These are phyloP conservation scores for Podaxis sp. DNA, from an alignment of 768 basidiomycete genomes.

Conservation along the genomic window DNA sequence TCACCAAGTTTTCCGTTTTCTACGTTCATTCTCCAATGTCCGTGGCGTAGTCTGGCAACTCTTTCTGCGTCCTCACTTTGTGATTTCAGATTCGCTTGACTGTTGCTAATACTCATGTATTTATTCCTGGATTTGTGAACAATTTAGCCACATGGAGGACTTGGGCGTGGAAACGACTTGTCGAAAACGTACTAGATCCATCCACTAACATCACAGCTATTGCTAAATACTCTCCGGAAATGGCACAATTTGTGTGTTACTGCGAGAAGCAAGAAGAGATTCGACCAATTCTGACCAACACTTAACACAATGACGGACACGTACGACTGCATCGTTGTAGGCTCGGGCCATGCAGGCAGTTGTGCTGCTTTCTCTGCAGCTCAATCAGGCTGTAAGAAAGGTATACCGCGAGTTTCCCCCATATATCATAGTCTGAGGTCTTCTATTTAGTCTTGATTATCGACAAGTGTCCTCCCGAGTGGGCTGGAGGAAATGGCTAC, in stretches of 20 bases:
- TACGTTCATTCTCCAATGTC: neutral
- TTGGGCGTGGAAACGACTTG: neutral
- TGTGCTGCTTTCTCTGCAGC: constrained; percentile 61
- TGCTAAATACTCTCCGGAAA: neutral
- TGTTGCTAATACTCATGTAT: too few species aligned
- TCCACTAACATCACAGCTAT: neutral
- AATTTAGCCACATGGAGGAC: neutral
- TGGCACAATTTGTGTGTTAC: neutral
- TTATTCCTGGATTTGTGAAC: too few species aligned
- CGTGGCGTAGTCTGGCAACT: too few species aligned
- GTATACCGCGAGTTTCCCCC: constrained; percentile 22
- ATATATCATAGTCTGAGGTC: neutral
- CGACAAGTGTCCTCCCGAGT: constrained; percentile 62
- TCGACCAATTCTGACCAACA: neutral
- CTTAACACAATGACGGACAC: constrained; percentile 7
- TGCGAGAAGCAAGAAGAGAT: too few species aligned
- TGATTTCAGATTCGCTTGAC: too few species aligned
- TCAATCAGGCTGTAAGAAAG: constrained; percentile 55
- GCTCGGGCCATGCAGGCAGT: constrained; percentile 66
- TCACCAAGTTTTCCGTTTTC: neutral
- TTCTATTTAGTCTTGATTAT: constrained; percentile 47
- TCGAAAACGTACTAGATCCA: neutral
- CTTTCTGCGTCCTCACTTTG: too few species aligned
- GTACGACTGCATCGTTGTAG: constrained; percentile 61
- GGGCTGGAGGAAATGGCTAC: constrained; percentile 71